These are phyloP conservation scores for Aspergillus haitiensis DNA, from an alignment of 495 filamentous ascomycete genomes.

Conservation along the genomic window DNA sequence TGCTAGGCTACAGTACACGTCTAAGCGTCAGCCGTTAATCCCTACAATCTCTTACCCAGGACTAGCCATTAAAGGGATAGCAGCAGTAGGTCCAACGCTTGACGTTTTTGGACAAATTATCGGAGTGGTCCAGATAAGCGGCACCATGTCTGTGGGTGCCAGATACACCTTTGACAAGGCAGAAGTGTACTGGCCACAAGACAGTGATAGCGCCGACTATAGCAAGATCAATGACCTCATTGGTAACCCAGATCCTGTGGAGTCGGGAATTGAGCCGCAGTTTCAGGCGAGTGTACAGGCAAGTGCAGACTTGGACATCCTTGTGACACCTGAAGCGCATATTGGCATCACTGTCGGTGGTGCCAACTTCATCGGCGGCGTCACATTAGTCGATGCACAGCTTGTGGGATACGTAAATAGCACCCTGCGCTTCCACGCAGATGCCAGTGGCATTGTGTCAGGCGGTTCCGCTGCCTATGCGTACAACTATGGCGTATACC, in stretches of 20 bases:
- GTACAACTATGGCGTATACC: too few relatives aligned
- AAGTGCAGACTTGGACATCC: constrained; percentile 5
- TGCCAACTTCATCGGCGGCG: background rate
- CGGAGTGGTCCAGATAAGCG: background rate
- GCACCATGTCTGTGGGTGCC: constrained; percentile 15
- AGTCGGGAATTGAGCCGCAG: background rate
- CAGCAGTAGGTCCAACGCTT: constrained; percentile 34
- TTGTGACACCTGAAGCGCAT: constrained; percentile 11
- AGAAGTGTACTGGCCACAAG: constrained; percentile 30
- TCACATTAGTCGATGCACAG: constrained; percentile 6
- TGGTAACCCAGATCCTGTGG: background rate
- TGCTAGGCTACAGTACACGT: constrained; percentile 20
- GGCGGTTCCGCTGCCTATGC: too few relatives aligned
- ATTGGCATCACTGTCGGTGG: constrained; percentile 10
- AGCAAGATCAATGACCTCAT: background rate
- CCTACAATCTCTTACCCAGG: constrained; percentile 31
- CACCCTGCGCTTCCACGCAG: constrained; percentile 6
- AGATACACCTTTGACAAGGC: constrained; percentile 20
- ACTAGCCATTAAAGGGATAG: constrained; percentile 37
- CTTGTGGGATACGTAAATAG: constrained; percentile 9
- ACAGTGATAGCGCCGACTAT: constrained; percentile 14
- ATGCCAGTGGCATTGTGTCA: constrained; percentile 6
- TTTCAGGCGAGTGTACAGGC: constrained; percentile 10
- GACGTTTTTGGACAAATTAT: constrained; percentile 29
- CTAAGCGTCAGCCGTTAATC: constrained; percentile 26